A percentile compares a stretch with the other conserved stretches of the same genome.
These are phyloP conservation scores for Pholiota conissans DNA, from an alignment of 768 basidiomycete species.

Conservation along the genomic window DNA sequence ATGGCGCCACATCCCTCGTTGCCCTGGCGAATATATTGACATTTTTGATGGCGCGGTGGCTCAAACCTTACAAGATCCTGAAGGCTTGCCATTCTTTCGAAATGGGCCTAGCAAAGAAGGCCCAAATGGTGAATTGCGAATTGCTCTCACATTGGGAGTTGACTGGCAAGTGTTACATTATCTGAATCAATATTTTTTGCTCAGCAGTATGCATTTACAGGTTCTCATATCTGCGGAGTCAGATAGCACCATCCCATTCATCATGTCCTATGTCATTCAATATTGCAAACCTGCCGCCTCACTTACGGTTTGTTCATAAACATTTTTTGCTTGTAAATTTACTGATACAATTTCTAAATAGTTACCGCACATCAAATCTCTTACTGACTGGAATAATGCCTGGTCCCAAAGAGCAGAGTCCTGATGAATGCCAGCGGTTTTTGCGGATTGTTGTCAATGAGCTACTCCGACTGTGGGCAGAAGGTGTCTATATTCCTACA, in stretches of 20 bases:
- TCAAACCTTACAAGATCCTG: constrained; percentile 19
- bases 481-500: constrained; percentile 13
- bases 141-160: constrained; percentile 27
- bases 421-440: constrained; percentile 27
- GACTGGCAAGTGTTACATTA: constrained; percentile 28
- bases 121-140: constrained; percentile 23
- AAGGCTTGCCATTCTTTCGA: constrained; percentile 28
- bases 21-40: constrained; percentile 16
- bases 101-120: constrained; percentile 4
- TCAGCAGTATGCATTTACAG: constrained; percentile 14
- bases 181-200: not conserved
- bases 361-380: constrained; percentile 23
- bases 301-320: constrained; percentile 16
- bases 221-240: constrained; percentile 35
- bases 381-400: constrained; percentile 14
- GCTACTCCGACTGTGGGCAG: constrained; percentile 12
- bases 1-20: not conserved
- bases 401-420: constrained; percentile 23
- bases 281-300: constrained; percentile 27
- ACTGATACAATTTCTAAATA: not conserved
- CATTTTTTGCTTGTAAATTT: too few relatives aligned
- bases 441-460: constrained; percentile 25
- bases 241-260: constrained; percentile 33
- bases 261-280: constrained; percentile 33
- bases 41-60: constrained; percentile 29